These are phyloP conservation scores for Pyricularia pennisetigena DNA, from an alignment of 2,329 filamentous ascomycete genomes.

Conservation along the genomic window DNA sequence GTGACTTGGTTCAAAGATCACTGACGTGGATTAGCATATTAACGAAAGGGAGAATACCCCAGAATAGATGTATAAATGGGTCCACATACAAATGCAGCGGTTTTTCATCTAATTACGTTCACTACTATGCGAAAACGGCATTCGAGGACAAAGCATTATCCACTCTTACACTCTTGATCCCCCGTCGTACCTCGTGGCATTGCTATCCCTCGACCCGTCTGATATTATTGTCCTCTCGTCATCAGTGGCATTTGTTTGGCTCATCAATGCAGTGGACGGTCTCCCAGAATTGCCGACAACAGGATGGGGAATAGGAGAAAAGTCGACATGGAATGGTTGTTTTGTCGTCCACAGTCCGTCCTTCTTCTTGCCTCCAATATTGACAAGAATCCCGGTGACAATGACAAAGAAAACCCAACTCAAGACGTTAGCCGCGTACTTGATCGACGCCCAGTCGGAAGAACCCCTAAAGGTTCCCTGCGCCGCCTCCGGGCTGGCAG, in stretches of 20 bases:
- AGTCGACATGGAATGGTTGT: conserved; percentile 9
- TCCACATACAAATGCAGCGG: background rate
- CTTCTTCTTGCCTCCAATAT: conserved; percentile 12
- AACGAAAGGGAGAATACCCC: background rate
- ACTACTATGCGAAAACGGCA: background rate
- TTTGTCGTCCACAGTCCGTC: conserved; percentile 16
- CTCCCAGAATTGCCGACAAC: background rate
- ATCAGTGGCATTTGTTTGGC: background rate
- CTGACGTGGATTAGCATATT: background rate
- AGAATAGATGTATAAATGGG: background rate
- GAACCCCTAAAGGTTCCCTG: background rate
- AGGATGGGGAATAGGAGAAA: background rate
- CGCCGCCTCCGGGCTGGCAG: background rate
- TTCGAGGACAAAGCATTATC: background rate
- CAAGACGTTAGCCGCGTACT: conserved; percentile 7
- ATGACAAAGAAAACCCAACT: conserved; percentile 11
- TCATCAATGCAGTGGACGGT: background rate
- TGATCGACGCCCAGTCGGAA: background rate
- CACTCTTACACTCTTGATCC: too few relatives aligned
- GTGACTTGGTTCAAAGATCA: background rate
- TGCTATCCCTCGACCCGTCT: background rate
- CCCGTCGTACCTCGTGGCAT: background rate
- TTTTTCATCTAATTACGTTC: background rate
- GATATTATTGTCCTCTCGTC: background rate
- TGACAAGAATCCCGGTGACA: conserved; percentile 14